phyloP scores from a whole-genome alignment of 805 yeast genomes.

The Hagleromyces aurorensis region DNA sequence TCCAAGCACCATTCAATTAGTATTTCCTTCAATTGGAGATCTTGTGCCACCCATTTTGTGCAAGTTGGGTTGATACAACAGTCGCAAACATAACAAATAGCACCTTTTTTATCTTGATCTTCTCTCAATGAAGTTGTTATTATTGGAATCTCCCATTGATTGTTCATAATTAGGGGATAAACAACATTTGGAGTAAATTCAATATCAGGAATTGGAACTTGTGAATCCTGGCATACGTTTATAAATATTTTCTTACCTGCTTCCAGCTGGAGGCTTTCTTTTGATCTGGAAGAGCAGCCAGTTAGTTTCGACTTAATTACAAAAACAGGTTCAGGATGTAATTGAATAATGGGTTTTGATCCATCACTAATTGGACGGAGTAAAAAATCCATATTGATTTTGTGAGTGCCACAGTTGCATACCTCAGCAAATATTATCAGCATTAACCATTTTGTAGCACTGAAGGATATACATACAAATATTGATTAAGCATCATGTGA shows the following conservation, averaged over 20 bases:
- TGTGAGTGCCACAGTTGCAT: not conserved
- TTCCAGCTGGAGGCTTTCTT: constrained; percentile 10
- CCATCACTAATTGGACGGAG: constrained; percentile 10
- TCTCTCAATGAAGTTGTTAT: constrained; percentile 50
- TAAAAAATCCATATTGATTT: constrained; percentile 10
- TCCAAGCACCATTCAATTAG: constrained; percentile 80
- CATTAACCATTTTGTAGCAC: not conserved
- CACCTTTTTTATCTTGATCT: constrained; percentile 65
- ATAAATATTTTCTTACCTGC: constrained; percentile 61
- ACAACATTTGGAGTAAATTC: constrained; percentile 49
- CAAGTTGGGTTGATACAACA: constrained; percentile 67
- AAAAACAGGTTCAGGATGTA: constrained; percentile 58
- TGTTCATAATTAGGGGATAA: constrained; percentile 55
- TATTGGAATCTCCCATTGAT: constrained; percentile 82
- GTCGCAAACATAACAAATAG: constrained; percentile 58
- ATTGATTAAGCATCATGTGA: not conserved
- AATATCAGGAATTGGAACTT: constrained; percentile 56
- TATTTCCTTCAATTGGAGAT: constrained; percentile 53
- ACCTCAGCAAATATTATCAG: not conserved
- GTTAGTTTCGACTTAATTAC: constrained; percentile 59
- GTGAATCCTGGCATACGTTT: constrained; percentile 60
- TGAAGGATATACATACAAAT: not conserved
- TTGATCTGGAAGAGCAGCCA: constrained; percentile 27
- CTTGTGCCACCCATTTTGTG: constrained; percentile 52
- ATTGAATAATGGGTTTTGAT: constrained; percentile 15